Evolutionary conservation across 2,329 filamentous ascomycete species (phyloP), one percentile per base, ranked within the genome.

Genomic region (Aspergillus sojae): DNA sequence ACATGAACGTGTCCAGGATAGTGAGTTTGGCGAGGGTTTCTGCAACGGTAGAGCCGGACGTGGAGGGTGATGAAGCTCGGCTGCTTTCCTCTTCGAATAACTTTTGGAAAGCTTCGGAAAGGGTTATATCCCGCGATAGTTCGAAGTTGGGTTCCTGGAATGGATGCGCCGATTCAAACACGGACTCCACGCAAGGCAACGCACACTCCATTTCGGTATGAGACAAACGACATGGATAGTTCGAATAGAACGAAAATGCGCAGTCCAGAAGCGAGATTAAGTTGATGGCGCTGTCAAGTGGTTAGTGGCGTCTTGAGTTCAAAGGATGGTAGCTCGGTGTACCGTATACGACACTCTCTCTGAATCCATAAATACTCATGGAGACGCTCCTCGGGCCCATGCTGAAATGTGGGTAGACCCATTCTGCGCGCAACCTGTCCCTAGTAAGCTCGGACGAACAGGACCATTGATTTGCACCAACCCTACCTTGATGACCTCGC

Each of bases 211-310:
- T 72, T 65, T 82, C 81, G 12, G 71, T 72, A 26, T 77, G 70
- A 0, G 73, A 73, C 12, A 82, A 63, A 6, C 80, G 79, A 48
- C 77, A 79, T 0, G 81, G 81, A 59, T 78, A 81, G 54, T 82
- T 82, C 43, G 79, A 76, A 62, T 77, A 82, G 63, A 82, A 82
- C 2, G 73, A 76, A 61, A 82, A 80, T 12, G 80, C 80, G 57
- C 76, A 80, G 66, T 82, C 81, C 11, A 82, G 69, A 4, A 80
- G 71, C 0, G 74, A 75, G n/a, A 82, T 75, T 4, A 78, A 72
- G 46, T 70, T 75, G 43, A 81, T 77, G 4, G 78, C 77, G 19
- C 80, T 82, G 34, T 4, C 21, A 6, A 11, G 16, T 54, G 12
- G 19, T 71, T 52, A 72, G 68, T 28, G 19, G 10, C 11, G 21